Evolutionary conservation across 768 basidiomycete genomes (phyloP).

Genomic region (Serendipita vermifera): DNA sequence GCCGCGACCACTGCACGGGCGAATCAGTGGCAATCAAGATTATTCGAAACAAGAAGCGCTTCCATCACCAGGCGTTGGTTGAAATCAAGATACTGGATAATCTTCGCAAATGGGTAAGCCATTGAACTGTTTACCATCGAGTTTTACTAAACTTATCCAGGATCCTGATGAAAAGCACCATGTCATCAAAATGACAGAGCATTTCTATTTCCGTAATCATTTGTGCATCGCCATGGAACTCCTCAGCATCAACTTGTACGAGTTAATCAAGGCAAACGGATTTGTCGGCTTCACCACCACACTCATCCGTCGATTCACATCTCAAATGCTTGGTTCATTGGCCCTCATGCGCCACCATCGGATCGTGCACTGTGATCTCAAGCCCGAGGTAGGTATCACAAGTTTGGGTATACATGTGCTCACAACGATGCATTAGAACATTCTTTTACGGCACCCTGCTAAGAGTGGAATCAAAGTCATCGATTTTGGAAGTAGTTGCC

Average conservation of each 20-base stretch:
- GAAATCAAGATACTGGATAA: conserved; percentile 98
- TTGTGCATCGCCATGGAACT: conserved; percentile 97
- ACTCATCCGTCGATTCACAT: conserved; percentile 90
- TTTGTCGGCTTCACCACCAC: conserved; percentile 96
- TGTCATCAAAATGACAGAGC: conserved; percentile 95
- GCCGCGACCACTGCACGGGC: conserved; percentile 89
- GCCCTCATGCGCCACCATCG: conserved; percentile 92
- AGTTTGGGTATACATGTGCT: neutral
- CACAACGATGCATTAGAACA: conserved; percentile 48
- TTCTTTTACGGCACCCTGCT: conserved; percentile 83
- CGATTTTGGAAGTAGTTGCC: conserved; percentile 96
- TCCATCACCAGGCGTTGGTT: conserved; percentile 96
- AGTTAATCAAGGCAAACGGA: conserved; percentile 97
- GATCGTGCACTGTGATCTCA: conserved; percentile 96
- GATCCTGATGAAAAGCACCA: conserved; percentile 94
- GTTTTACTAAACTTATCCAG: conserved; percentile 29
- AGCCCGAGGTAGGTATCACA: conserved; percentile 67
- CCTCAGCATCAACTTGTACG: conserved; percentile 95
- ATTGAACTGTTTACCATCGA: conserved; percentile 7
- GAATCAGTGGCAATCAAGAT: conserved; percentile 98
- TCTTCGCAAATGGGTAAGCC: conserved; percentile 80
- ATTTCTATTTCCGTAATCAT: conserved; percentile 96
- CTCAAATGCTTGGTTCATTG: conserved; percentile 85
- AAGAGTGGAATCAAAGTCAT: conserved; percentile 98
- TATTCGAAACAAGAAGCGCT: conserved; percentile 97